Evolutionary conservation across 352 stramenopile genomes (phyloP).

Genomic region (Globisporangium radiosum): DNA sequence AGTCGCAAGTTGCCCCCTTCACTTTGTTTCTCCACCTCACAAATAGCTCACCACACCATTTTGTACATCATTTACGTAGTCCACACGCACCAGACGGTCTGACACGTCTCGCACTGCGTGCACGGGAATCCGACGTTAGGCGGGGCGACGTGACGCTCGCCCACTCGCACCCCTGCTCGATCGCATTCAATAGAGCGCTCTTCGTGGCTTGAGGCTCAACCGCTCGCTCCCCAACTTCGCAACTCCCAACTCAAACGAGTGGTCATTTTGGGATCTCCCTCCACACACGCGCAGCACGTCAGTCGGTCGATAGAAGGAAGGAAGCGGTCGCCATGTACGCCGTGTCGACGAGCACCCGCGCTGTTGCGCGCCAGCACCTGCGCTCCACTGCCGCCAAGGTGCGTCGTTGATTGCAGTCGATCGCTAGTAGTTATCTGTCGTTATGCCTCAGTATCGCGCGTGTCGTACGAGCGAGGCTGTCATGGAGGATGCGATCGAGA

Average conservation of each 20-base stretch:
- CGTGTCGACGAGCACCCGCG: constrained; percentile 49
- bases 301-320: constrained; percentile 3
- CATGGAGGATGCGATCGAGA: too few species aligned
- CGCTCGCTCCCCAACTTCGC: background rate
- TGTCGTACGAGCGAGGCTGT: too few species aligned
- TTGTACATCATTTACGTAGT: background rate
- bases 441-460: too few species aligned
- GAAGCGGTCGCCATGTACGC: constrained; percentile 32
- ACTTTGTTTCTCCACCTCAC: background rate
- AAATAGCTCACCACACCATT: background rate
- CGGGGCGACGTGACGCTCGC: background rate
- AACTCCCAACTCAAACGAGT: constrained; percentile 19
- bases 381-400: constrained; percentile 63
- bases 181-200: background rate
- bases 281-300: constrained; percentile 12
- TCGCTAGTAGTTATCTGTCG: too few species aligned
- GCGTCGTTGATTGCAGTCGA: constrained; percentile 2
- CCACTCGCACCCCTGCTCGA: background rate
- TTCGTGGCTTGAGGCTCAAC: background rate
- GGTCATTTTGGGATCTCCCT: constrained; percentile 83
- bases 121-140: constrained; percentile 10
- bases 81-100: background rate
- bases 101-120: background rate
- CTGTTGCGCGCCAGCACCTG: constrained; percentile 53
- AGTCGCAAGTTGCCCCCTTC: too few species aligned